Evolutionary conservation across 257 asterid species (phyloP), one percentile per base, ranked within the genome.

Genomic region (Ajuga chamaepitys): DNA sequence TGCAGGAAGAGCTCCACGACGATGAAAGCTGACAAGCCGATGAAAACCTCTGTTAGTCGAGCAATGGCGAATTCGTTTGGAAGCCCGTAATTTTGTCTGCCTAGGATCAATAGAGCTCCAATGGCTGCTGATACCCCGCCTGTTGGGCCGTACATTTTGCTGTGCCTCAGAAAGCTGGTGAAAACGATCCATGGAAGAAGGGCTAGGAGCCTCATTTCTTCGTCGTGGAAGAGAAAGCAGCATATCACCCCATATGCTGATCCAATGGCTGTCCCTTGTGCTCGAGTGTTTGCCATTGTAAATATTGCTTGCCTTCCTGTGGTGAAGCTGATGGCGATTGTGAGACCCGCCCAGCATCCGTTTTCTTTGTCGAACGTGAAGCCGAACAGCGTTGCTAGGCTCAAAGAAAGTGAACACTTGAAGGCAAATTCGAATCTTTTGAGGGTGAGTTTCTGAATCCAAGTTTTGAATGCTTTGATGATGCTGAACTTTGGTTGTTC

Each of bases 261-360:
- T 52, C 95, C 97, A 22, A 87, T 52, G 4, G 95, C 95, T 1
- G 97, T 82, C 48, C 95, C 97, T 70, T 85, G 95, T 63, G 78
- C 92, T 38, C 97, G 78, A 8, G 84, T 74, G 67, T 90, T 90
- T 20, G 95, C 86, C 7, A 75, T 26, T 13, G 88, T 84, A 63
- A 90, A 77, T 37, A 82, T 70, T 28, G 95, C 81, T 30, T 85
- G 91, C 72, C 73, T 78, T 21, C 91, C 86, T 0, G 66, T 48
- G 2, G 75, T 87, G 44, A 85, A 78, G 67, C 94, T 78, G 78
- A 85, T 83, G 48, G 95, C 95, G 16, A 87, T 75, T 8, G 84
- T 63, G 26, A 89, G 86, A n/a, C 95, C 95, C 0, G 94, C 77
- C 97, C 97, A 89, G 52, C 81, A 82, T 4, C 86, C 86, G 4